These are phyloP conservation scores for Penicillium glabrum DNA, from an alignment of 2,329 filamentous ascomycete species.

Conservation along the genomic window DNA sequence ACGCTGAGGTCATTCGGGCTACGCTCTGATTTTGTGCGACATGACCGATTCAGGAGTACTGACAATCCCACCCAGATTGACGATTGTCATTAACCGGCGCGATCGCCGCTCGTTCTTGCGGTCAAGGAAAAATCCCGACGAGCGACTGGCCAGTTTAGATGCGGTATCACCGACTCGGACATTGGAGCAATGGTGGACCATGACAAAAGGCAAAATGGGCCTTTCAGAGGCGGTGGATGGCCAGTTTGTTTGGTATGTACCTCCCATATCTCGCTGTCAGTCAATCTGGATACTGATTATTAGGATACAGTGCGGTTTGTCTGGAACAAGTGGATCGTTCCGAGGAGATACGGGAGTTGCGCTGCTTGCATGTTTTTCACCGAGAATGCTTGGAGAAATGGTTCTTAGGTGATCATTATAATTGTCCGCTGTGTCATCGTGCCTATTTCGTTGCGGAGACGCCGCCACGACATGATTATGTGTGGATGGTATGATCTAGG, in stretches of 20 bases:
- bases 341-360: slow-evolving; percentile 39
- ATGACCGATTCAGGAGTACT: not conserved
- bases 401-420: slow-evolving; percentile 40
- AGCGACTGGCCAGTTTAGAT: slow-evolving; percentile 37
- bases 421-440: slow-evolving; percentile 39
- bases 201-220: slow-evolving; percentile 31
- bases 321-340: slow-evolving; percentile 37
- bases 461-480: slow-evolving; percentile 32
- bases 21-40: slow-evolving; percentile 4
- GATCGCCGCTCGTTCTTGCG: slow-evolving; percentile 21
- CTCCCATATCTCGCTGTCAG: not conserved
- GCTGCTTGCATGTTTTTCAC: slow-evolving; percentile 42
- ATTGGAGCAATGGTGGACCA: slow-evolving; percentile 39
- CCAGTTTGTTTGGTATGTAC: slow-evolving; percentile 39
- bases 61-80: slow-evolving; percentile 23
- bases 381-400: slow-evolving; percentile 41
- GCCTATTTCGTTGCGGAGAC: slow-evolving; percentile 35
- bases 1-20: not conserved
- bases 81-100: slow-evolving; percentile 35
- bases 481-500: slow-evolving; percentile 36
- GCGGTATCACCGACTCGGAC: slow-evolving; percentile 36
- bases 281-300: not conserved
- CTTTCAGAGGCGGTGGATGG: slow-evolving; percentile 34
- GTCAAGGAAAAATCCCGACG: slow-evolving; percentile 24
- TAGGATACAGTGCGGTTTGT: slow-evolving; percentile 33